Evolutionary conservation across 2,329 filamentous ascomycete genomes (phyloP).

Genomic region (Scedosporium dehoogii): DNA sequence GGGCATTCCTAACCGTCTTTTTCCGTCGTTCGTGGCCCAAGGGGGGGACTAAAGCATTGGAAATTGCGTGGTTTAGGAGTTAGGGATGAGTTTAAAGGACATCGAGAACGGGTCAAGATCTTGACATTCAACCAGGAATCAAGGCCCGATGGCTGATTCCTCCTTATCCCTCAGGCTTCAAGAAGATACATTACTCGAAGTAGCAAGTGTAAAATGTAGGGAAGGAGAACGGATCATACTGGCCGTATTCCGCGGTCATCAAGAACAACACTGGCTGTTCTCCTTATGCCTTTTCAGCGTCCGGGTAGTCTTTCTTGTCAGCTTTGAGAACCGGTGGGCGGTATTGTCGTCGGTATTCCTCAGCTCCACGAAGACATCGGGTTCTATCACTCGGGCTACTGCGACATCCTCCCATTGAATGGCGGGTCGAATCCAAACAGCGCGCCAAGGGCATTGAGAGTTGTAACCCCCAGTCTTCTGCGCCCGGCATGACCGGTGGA

Average conservation of each 20-base stretch:
- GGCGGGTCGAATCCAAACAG: background rate
- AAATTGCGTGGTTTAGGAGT: too few relatives aligned
- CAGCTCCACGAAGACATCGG: background rate
- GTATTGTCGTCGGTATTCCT: background rate
- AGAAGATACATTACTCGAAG: too few relatives aligned
- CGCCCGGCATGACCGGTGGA: conserved; percentile 22
- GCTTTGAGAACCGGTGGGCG: background rate
- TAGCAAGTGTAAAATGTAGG: too few relatives aligned
- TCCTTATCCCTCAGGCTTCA: too few relatives aligned
- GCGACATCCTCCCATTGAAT: background rate
- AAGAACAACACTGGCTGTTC: background rate
- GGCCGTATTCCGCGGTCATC: background rate
- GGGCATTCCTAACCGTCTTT: too few relatives aligned
- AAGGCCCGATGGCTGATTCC: too few relatives aligned
- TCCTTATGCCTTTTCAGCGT: background rate
- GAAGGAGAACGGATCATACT: too few relatives aligned
- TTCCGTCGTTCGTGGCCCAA: too few relatives aligned
- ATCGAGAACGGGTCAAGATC: too few relatives aligned
- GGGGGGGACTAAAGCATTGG: too few relatives aligned
- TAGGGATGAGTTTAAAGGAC: too few relatives aligned
- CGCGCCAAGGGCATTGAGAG: background rate
- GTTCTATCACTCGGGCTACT: background rate
- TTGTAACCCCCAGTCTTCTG: conserved; percentile 17
- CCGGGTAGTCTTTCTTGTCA: background rate
- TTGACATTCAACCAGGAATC: too few relatives aligned